Evolutionary conservation across 2,329 filamentous ascomycete species (phyloP), one percentile per base, ranked within the genome.

Genomic region (Trichoderma afroharzianum): DNA sequence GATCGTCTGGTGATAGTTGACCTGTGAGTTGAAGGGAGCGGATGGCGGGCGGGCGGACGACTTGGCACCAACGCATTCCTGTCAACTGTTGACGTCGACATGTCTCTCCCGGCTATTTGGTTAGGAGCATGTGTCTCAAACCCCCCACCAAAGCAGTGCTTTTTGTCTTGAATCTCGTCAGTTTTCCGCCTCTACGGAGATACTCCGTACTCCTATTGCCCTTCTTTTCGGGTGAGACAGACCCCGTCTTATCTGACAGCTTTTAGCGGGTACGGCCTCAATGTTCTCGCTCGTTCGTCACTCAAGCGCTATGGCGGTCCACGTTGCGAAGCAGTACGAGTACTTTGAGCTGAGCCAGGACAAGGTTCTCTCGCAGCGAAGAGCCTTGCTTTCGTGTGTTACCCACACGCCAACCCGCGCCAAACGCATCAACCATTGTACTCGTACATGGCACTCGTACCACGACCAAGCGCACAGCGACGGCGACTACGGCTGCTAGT

Each of bases 101-200:
- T 67, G 63, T 67, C 50, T 43, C 47, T 58, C 50, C 63, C 63
- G 32, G 50, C 63, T 43, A 43, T 43, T 57, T 67, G 63, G 50
- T 39, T 30, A 50, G 63, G 15, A 57, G 15, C 58, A 7, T 15
- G 14, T 39, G 63, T 66, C 63, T 66, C 63, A 66, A 12, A 53
- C 63, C 63, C 63, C 63, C 50, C 63, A 43, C 64, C 53, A 8
- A 8, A 6, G 12, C n/a, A 11, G 21, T 28, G 6, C 28, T 3
- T 9, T 24, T 7, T 68, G 53, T 59, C 55, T 68, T 32, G 28
- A 11, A 43, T 21, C 63, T 43, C 24, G 47, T 36, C 47, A 14
- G 24, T 14, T 24, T 59, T 28, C 64, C n/a, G 5, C 30, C 36
- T 39, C 36, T 39, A 18, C 33, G 33, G 33, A 36, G 33, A 36